Conservation (phyloP, 169 alveolate genomes). For the Cyclospora cayetanensis region DNA sequence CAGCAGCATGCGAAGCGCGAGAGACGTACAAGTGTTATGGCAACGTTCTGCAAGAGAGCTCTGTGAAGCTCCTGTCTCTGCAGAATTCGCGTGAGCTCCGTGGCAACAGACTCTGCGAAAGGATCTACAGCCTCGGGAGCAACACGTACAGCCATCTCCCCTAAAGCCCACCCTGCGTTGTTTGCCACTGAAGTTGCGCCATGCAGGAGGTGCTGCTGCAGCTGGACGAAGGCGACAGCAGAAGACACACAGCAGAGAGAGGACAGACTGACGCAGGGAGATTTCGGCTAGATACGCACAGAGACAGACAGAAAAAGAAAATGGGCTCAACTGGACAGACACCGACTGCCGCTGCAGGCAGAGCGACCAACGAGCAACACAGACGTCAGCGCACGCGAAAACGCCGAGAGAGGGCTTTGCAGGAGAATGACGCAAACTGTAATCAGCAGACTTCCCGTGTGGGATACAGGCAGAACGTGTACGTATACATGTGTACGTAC, state of each 20-base stretch:
- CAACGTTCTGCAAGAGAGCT: constrained; percentile 79
- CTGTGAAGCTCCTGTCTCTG: constrained; percentile 76
- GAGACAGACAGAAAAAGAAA: no score
- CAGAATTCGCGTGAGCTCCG: constrained; percentile 74
- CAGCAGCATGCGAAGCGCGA: constrained; percentile 2
- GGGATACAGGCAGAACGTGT: no score
- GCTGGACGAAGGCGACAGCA: constrained; percentile 15
- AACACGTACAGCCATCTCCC: constrained; percentile 82
- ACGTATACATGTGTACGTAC: not conserved
- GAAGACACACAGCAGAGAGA: not conserved
- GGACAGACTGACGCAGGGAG: constrained; percentile 2
- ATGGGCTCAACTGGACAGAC: no score
- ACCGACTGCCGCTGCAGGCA: no score
- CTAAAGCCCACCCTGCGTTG: constrained; percentile 91
- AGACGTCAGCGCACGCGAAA: no score
- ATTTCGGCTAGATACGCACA: no score
- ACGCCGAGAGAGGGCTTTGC: no score
- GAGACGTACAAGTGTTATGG: constrained; percentile 83
- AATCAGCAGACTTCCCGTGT: no score
- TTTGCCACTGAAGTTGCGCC: constrained; percentile 81
- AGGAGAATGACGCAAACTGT: no score
- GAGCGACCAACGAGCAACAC: no score
- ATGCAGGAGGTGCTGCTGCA: constrained; percentile 74
- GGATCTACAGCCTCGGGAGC: constrained; percentile 78
- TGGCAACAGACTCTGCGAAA: constrained; percentile 78